These are phyloP conservation scores for Cladophialophora exuberans DNA, from an alignment of 2,329 filamentous ascomycete genomes.

Conservation along the genomic window DNA sequence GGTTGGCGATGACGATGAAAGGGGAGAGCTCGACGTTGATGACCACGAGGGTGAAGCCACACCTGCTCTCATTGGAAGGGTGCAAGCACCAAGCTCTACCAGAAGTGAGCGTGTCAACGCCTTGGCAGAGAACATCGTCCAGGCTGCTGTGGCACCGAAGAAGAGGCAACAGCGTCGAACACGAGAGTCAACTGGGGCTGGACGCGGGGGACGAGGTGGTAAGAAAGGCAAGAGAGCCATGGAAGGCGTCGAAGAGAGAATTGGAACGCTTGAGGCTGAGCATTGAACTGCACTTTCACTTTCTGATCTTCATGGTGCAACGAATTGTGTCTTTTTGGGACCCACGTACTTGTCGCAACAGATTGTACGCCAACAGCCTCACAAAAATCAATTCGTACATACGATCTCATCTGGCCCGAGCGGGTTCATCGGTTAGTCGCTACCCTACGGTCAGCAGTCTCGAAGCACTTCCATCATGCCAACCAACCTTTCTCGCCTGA, in stretches of 20 bases:
- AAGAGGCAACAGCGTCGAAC: conserved; percentile 22
- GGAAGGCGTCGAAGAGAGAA: conserved; percentile 30
- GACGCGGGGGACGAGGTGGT: conserved; percentile 18
- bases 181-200: conserved; percentile 13
- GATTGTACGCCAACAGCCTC: no score
- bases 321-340: no score
- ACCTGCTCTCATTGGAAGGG: neutral
- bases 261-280: conserved; percentile 28
- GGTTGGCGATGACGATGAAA: neutral
- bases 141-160: conserved; percentile 12
- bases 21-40: no score
- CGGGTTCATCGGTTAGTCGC: no score
- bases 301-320: neutral
- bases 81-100: neutral
- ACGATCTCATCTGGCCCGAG: no score
- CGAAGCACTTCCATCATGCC: no score
- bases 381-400: no score
- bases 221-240: conserved; percentile 26
- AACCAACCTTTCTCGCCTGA: no score
- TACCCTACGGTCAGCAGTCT: no score
- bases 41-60: conserved; percentile 3
- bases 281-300: no score
- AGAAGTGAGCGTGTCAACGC: conserved; percentile 15
- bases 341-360: no score
- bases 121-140: conserved; percentile 18